Evolutionary conservation across 148 eudicot species (phyloP).

Genomic region (Rhododendron kiyosumense): DNA sequence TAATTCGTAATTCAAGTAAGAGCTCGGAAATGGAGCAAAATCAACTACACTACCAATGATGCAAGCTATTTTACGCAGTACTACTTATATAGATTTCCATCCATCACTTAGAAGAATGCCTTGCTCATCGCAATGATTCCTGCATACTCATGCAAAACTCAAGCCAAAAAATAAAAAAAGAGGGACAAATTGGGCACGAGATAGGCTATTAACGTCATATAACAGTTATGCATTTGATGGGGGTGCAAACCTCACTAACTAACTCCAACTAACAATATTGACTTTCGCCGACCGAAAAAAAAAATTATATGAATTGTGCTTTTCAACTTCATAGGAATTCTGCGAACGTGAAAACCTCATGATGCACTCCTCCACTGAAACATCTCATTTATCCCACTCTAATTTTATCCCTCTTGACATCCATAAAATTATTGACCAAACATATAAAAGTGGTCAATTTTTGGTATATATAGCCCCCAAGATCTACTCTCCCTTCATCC

Average conservation of each 20-base stretch:
- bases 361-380: background rate
- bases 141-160: background rate
- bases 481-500: background rate
- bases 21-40: background rate
- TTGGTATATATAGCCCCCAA: background rate
- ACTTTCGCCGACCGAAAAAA: too few species aligned
- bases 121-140: background rate
- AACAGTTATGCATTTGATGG: background rate
- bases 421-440: background rate
- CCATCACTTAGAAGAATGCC: background rate
- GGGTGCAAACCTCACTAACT: too few species aligned
- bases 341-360: background rate
- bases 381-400: background rate
- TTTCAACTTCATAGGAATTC: background rate
- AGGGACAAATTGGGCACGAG: background rate
- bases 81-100: background rate
- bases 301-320: background rate
- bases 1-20: background rate
- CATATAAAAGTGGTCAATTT: background rate
- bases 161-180: background rate
- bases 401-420: background rate
- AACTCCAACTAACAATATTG: too few species aligned
- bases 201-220: background rate
- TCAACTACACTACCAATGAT: background rate
- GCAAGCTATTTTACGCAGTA: background rate